Evolutionary conservation across 306 rosid species (phyloP), one percentile per base, ranked within the genome.

Genomic region (Quercus parvula): DNA sequence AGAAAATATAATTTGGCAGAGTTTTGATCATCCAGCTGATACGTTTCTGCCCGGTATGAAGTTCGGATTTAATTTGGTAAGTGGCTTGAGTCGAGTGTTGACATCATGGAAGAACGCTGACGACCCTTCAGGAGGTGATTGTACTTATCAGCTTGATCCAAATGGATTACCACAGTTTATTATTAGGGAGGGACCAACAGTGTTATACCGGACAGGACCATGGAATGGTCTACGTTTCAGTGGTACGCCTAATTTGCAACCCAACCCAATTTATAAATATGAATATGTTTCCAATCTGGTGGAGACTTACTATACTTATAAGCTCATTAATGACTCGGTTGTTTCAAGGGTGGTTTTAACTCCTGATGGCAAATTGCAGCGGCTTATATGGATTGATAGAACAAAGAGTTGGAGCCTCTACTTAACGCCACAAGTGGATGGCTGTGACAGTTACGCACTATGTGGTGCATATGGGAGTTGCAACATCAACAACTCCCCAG

Each of bases 1-100:
- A 35, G 81, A 27, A 54, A 10, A 0, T 1, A 87, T 73, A 6
- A 8, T 67, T 25, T 88, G 85, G 87, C 88, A 86, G 59, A 84
- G 94, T 73, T 88, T 86, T 55, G 92, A 90, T 19, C 70, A 90
- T 67, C 94, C 92, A 9, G 62, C 86, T 14, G 89, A 88, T 56
- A 85, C 91, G 18, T 18, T 76, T 7, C 73, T 90, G 51, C 86
- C 85, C 0, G 82, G 75, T n/a, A 86, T 88, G 94, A 90, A 86
- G 79, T 0, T 77, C 2, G 92, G 92, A 51, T 62, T 78, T 78
- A 74, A 84, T 67, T 75, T 81, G 11, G 62, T 76, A 68, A 83
- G 44, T 0, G 82, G 87, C 19, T 31, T 71, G 0, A 71, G 86
- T 4, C 1, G 83, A 11, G 9, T 24, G 3, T 1, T 81, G 5